phyloP scores from a whole-genome alignment of 805 yeast genomes.

The Millerozyma miso region DNA sequence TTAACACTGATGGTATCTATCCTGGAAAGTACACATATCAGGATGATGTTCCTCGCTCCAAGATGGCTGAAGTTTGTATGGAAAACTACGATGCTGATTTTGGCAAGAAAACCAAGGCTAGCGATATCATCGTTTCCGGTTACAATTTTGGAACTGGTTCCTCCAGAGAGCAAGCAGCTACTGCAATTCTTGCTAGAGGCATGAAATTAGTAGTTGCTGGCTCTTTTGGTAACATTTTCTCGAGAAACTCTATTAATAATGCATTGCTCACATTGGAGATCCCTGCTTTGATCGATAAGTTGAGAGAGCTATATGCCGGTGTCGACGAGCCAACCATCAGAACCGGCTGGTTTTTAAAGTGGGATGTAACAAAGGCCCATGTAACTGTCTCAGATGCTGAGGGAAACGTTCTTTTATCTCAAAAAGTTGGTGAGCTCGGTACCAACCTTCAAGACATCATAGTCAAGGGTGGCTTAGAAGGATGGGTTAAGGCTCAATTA shows the following conservation, averaged over 20 bases:
- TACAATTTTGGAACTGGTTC: slow-evolving; percentile 98
- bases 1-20: slow-evolving; percentile 97
- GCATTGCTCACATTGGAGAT: slow-evolving; percentile 91
- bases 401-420: slow-evolving; percentile 60
- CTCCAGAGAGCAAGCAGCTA: slow-evolving; percentile 98
- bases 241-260: slow-evolving; percentile 93
- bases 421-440: slow-evolving; percentile 94
- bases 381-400: slow-evolving; percentile 73
- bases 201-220: slow-evolving; percentile 93
- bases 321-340: slow-evolving; percentile 79
- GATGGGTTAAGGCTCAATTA: slow-evolving; percentile 87
- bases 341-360: slow-evolving; percentile 87
- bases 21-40: slow-evolving; percentile 99
- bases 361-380: slow-evolving; percentile 86
- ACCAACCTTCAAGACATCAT: slow-evolving; percentile 94
- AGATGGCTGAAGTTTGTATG: slow-evolving; percentile 99
- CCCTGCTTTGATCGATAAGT: slow-evolving; percentile 74
- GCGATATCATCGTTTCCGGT: slow-evolving; percentile 89
- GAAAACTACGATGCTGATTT: slow-evolving; percentile 95
- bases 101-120: slow-evolving; percentile 71
- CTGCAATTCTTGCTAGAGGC: slow-evolving; percentile 93
- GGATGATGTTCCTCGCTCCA: slow-evolving; percentile 90
- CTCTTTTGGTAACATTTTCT: slow-evolving; percentile 94
- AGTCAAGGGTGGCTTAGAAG: slow-evolving; percentile 95
- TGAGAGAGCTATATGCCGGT: slow-evolving; percentile 63